Percentiles rank a stretch among this genome's conserved stretches.
phyloP scores from a whole-genome alignment of 163 green algal genomes.

The Scenedesmus sp. region DNA sequence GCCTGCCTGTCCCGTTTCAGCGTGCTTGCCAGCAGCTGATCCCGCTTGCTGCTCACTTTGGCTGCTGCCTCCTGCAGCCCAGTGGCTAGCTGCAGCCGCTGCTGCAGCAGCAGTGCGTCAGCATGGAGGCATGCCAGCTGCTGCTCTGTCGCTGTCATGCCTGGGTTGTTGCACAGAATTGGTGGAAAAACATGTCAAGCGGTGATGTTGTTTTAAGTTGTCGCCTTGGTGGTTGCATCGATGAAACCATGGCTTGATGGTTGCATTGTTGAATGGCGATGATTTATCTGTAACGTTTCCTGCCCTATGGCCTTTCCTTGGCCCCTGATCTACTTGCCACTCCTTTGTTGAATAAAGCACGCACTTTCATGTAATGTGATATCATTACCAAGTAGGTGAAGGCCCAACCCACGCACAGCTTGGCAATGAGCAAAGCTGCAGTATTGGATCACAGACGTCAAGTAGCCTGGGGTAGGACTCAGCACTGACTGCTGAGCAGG shows the following conservation, averaged over 20 bases:
- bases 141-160: conserved; percentile 72
- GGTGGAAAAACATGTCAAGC: no score
- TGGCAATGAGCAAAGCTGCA: not conserved
- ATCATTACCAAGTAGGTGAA: not conserved
- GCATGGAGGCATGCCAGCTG: conserved; percentile 77
- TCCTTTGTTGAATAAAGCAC: no score
- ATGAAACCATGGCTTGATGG: no score
- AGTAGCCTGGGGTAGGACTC: no score
- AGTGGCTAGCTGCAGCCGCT: conserved; percentile 69
- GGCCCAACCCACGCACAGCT: not conserved
- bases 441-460: not conserved
- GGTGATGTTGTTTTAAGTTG: no score
- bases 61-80: conserved; percentile 67
- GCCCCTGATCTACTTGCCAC: no score
- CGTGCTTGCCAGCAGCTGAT: conserved; percentile 30
- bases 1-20: conserved; percentile 56
- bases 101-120: conserved; percentile 70
- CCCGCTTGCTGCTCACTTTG: conserved; percentile 34
- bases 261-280: no score
- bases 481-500: not conserved
- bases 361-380: no score
- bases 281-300: no score
- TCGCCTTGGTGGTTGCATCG: no score
- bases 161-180: conserved; percentile 57
- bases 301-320: no score